Base-by-base conservation (phyloP, 495 filamentous ascomycete genomes). In the Clavariopsis aquatica region DNA sequence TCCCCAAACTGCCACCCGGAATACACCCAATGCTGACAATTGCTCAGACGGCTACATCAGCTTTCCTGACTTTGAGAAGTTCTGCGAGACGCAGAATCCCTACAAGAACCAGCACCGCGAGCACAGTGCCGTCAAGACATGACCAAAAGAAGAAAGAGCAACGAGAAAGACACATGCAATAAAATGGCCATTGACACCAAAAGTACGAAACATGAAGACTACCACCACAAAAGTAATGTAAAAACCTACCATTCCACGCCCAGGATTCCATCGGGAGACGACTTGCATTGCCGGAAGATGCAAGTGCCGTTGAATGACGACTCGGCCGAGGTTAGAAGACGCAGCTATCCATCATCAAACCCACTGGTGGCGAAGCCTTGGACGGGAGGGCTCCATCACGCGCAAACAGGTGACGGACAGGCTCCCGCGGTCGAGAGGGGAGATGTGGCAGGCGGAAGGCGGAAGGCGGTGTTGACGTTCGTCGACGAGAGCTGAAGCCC, bases 11-110 rank as follows among this genome's bases (percentile, higher is more conserved):
- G 10, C 22, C 2, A 29, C 9, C 19, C 12, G 23, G 20, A 38
- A 41, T 49, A 19, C 27, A 28, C 31, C 57, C n/a, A 41, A 38
- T 23, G 54, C 69, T 62, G 73, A 75, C 64, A 46, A 38, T 49
- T 55, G 56, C 23, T 47, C 64, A 72, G 79, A 78, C 59, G 78
- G 76, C 20, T 81, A 81, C 66, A 69, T 81, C 41, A 78, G 76
- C 63, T 81, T 81, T 61, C 79, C 79, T 9, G 76, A 77, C 55
- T 81, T 81, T 57, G 79, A 81, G 60, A 68, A 73, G 65, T 69
- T 75, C 59, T 65, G 61, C 55, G 49, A 69, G 63, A 63, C 29
- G 19, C 66, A 62, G 19, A 64, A 64, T 23, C 43, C 60, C 6
- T 69, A 71, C 51, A 56, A 64, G 19, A 56, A n/a, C 34, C 68